These are phyloP conservation scores for Exophiala spinifera DNA, from an alignment of 2,329 filamentous ascomycete species.

Conservation along the genomic window DNA sequence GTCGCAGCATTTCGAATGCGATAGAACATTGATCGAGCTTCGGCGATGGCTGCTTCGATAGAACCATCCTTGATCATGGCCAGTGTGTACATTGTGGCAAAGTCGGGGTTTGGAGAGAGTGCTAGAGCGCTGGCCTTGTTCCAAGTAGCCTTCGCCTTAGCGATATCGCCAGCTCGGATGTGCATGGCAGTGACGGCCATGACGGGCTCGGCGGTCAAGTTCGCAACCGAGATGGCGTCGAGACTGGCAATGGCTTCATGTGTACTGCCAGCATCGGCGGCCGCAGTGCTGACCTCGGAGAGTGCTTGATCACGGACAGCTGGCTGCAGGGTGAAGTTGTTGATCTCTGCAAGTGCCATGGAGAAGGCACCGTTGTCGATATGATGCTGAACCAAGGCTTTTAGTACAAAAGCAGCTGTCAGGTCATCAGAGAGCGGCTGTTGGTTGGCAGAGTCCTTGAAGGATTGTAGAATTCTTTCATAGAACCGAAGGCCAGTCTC, in stretches of 20 bases:
- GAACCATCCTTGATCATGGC: slow-evolving; percentile 83
- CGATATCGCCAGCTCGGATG: slow-evolving; percentile 75
- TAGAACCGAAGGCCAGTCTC: slow-evolving; percentile 84
- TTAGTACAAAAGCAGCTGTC: slow-evolving; percentile 67
- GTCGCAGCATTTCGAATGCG: slow-evolving; percentile 66
- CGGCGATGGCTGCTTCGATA: slow-evolving; percentile 72
- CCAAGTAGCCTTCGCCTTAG: slow-evolving; percentile 78
- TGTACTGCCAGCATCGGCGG: slow-evolving; percentile 75
- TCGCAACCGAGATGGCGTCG: slow-evolving; percentile 50
- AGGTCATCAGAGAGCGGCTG: slow-evolving; percentile 61
- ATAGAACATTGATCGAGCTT: slow-evolving; percentile 82
- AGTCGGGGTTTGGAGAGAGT: slow-evolving; percentile 43
- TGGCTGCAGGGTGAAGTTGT: slow-evolving; percentile 46
- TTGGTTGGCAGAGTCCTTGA: slow-evolving; percentile 45
- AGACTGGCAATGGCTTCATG: slow-evolving; percentile 67
- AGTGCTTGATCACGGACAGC: slow-evolving; percentile 62
- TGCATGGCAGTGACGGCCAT: slow-evolving; percentile 84
- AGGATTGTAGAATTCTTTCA: slow-evolving; percentile 66
- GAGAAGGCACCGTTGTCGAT: slow-evolving; percentile 47
- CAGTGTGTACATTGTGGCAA: slow-evolving; percentile 85
- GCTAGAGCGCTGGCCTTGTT: slow-evolving; percentile 63
- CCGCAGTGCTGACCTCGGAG: slow-evolving; percentile 68
- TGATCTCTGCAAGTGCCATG: slow-evolving; percentile 16
- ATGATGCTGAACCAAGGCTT: slow-evolving; percentile 76
- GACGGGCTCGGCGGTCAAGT: slow-evolving; percentile 55